Percentiles rank a stretch among this genome's conserved stretches.
phyloP scores from a whole-genome alignment of 805 yeast species.

The Saccharomycopsis fodiens region DNA sequence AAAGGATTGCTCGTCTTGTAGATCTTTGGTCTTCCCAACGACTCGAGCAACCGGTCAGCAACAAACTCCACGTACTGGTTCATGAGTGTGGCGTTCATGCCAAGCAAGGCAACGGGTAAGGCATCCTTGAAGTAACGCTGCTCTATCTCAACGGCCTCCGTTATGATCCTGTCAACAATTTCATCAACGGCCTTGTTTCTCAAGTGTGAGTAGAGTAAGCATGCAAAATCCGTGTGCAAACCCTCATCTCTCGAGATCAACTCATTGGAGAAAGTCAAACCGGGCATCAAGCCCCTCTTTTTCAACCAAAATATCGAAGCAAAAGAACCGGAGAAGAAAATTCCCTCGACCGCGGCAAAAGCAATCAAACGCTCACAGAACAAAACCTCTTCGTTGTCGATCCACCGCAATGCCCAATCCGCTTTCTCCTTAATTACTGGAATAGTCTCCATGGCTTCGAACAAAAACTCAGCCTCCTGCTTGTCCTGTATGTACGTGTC shows the following conservation, averaged over 20 bases:
- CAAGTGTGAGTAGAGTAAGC: slow-evolving; percentile 86
- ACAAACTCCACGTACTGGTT: slow-evolving; percentile 96
- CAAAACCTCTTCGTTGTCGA: slow-evolving; percentile 75
- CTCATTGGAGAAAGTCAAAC: slow-evolving; percentile 95
- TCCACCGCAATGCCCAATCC: slow-evolving; percentile 98
- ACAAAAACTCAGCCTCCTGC: slow-evolving; percentile 78
- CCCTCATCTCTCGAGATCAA: slow-evolving; percentile 98
- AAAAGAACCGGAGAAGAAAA: slow-evolving; percentile 95
- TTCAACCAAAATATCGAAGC: slow-evolving; percentile 98
- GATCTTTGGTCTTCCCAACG: slow-evolving; percentile 83
- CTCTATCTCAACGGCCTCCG: slow-evolving; percentile 93
- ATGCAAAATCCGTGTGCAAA: slow-evolving; percentile 96
- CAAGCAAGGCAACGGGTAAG: slow-evolving; percentile 82
- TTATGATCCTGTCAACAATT: slow-evolving; percentile 76
- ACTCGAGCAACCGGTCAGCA: slow-evolving; percentile 88
- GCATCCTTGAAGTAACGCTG: slow-evolving; percentile 93
- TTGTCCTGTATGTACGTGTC: slow-evolving; percentile 96
- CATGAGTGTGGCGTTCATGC: slow-evolving; percentile 92
- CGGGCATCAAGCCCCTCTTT: slow-evolving; percentile 99
- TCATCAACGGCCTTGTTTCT: slow-evolving; percentile 75
- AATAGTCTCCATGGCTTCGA: slow-evolving; percentile 92
- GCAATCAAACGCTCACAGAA: slow-evolving; percentile 96
- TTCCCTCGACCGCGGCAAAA: slow-evolving; percentile 98
- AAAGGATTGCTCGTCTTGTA: slow-evolving; percentile 89
- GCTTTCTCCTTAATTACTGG: slow-evolving; percentile 97